Base-by-base conservation (phyloP, 345 rosid species). In the Reutealis trisperma region DNA sequence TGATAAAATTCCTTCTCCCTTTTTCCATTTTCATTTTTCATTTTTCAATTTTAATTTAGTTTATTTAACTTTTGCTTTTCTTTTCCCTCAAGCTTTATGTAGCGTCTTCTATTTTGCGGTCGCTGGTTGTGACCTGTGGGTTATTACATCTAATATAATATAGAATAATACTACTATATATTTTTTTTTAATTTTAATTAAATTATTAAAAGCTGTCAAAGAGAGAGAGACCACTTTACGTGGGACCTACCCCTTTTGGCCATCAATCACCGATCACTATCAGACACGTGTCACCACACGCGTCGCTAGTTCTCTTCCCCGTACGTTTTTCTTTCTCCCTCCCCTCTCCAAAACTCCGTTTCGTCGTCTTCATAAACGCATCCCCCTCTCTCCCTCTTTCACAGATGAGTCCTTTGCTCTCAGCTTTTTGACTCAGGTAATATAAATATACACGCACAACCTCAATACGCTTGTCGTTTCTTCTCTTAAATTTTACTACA, bases 281-380 rank as follows among this genome's bases (percentile, higher is more conserved):
- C 37, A 0, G 37, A 79, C 88, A 89, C 88, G 90, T 93, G 93
- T 79, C 85, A 22, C 14, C 82, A 34, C 79, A 41, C 68, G 76
- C 71, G 85, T 79, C 90, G 51, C 64, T 54, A 21, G 5, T 22
- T 37, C 71, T 15, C 34, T 63, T 59, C 22, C 86, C 82, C 73
- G 58, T 81, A 86, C 92, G 92, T 86, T 79, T 86, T 88, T 71
- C 70, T 37, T 7, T 5, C 41, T 60, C 8, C 2, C 12, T 32
- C 5, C n/a, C 8, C 41, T 37, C 5, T 30, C 34, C 0, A 11
- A n/a, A 11, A 66, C 14, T 52, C 75, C 51, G 16, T 18, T 63
- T 25, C 19, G 5, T 13, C 42, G 4, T 42, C 25, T 60, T 32
- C 3, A 60, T 58, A 57, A 57, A 37, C 16, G 18, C 27, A 73